Conservation (phyloP, 2,329 filamentous ascomycete species). For the Diaporthe humulicola region DNA sequence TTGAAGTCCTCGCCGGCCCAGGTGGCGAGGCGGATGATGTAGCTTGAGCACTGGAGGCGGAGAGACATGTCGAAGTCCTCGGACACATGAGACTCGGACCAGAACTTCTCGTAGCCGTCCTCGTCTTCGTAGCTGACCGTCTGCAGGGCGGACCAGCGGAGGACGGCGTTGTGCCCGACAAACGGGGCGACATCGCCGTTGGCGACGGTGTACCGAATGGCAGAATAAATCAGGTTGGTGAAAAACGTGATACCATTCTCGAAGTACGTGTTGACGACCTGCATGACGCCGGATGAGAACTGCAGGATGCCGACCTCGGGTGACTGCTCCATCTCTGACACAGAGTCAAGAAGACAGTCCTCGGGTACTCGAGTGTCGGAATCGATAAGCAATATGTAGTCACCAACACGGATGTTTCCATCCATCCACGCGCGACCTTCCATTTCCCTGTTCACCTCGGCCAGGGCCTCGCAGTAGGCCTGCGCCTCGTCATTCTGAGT, state of each 20-base stretch:
- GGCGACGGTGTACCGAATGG: slow-evolving; percentile 82
- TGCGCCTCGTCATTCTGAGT: slow-evolving; percentile 76
- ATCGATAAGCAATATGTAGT: slow-evolving; percentile 85
- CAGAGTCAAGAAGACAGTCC: slow-evolving; percentile 83
- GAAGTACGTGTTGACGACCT: slow-evolving; percentile 80
- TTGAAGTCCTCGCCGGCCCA: slow-evolving; percentile 85
- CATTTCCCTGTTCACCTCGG: slow-evolving; percentile 72
- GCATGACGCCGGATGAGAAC: slow-evolving; percentile 83
- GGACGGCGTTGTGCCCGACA: slow-evolving; percentile 84
- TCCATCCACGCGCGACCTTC: slow-evolving; percentile 83
- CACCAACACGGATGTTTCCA: slow-evolving; percentile 87
- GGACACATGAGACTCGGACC: slow-evolving; percentile 84
- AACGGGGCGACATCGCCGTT: slow-evolving; percentile 84
- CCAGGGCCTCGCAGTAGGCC: slow-evolving; percentile 75
- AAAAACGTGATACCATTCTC: slow-evolving; percentile 80
- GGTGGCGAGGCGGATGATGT: slow-evolving; percentile 79
- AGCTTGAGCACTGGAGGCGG: slow-evolving; percentile 78
- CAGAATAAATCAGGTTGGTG: slow-evolving; percentile 81
- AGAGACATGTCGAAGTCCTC: slow-evolving; percentile 89
- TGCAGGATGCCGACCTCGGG: slow-evolving; percentile 85
- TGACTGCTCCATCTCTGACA: slow-evolving; percentile 85
- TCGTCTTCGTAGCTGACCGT: slow-evolving; percentile 76
- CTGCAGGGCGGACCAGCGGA: slow-evolving; percentile 82
- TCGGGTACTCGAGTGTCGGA: slow-evolving; percentile 83
- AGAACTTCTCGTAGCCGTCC: slow-evolving; percentile 82